Percentiles rank a stretch among this genome's conserved stretches.
Evolutionary conservation across 2,329 filamentous ascomycete genomes (phyloP).

Genomic region (Penicillium digitatum): DNA sequence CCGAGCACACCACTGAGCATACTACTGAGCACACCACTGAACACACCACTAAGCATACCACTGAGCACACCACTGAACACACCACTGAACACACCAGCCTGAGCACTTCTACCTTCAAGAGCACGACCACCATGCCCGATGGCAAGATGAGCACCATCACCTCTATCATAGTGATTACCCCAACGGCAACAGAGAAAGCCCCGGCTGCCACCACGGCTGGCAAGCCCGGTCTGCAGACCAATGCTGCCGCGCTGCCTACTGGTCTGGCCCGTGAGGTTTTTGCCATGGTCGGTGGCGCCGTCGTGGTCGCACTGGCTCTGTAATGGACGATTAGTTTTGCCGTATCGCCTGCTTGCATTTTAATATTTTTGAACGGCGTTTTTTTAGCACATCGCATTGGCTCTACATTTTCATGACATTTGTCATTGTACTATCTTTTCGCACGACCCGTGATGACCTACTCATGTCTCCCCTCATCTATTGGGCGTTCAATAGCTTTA

Average conservation of each 20-base stretch:
- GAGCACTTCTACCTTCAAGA: constrained; percentile 40
- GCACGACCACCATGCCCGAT: constrained; percentile 42
- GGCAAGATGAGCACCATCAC: constrained; percentile 45
- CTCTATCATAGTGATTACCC: constrained; percentile 44
- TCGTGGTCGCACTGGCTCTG: constrained; percentile 39
- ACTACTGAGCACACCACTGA: too few relatives aligned
- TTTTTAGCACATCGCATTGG: constrained; percentile 13
- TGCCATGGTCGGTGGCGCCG: constrained; percentile 42
- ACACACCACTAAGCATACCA: background rate
- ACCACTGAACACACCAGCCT: constrained; percentile 26
- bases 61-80: background rate
- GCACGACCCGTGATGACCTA: constrained; percentile 17
- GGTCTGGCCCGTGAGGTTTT: constrained; percentile 35
- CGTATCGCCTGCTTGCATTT: background rate
- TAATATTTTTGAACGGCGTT: constrained; percentile 3
- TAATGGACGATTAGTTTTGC: constrained; percentile 16
- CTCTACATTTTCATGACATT: constrained; percentile 13
- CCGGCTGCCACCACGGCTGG: constrained; percentile 23
- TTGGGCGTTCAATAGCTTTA: constrained; percentile 1
- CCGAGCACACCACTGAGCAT: constrained; percentile 18
- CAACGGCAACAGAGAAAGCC: constrained; percentile 21
- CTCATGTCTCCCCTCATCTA: constrained; percentile 21
- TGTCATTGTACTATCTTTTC: constrained; percentile 22
- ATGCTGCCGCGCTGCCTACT: constrained; percentile 26
- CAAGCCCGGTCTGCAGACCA: constrained; percentile 41